phyloP scores from a whole-genome alignment of 768 basidiomycete species.

The Termitomyces sp. region DNA sequence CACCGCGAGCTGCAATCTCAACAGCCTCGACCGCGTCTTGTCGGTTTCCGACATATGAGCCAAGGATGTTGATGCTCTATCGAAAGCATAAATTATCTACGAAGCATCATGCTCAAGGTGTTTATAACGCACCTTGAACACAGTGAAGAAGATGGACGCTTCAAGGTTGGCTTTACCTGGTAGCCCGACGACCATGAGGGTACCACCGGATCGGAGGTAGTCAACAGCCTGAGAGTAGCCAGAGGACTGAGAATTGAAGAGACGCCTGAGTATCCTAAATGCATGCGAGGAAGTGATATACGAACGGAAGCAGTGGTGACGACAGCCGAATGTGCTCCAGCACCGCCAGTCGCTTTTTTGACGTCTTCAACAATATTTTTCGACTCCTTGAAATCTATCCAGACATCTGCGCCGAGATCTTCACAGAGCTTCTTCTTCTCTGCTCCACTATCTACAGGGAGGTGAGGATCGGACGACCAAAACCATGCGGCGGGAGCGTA shows the following conservation, averaged over 20 bases:
- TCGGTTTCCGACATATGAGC: conserved; percentile 62
- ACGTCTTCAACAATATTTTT: conserved; percentile 65
- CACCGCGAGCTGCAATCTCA: conserved; percentile 64
- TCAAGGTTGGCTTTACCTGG: conserved; percentile 56
- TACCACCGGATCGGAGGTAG: conserved; percentile 70
- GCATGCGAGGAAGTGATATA: not conserved
- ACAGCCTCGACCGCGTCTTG: conserved; percentile 83
- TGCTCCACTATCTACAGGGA: not conserved
- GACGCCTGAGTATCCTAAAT: not conserved
- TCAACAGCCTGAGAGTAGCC: conserved; percentile 56
- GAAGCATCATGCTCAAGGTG: conserved; percentile 4
- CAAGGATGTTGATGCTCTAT: conserved; percentile 49
- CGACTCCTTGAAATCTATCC: conserved; percentile 72
- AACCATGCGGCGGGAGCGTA: conserved; percentile 11
- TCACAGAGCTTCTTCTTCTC: conserved; percentile 8
- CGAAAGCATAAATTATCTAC: conserved; percentile 14
- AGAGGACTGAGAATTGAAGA: conserved; percentile 17
- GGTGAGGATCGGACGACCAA: not conserved
- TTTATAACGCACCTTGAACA: conserved; percentile 39
- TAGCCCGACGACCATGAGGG: conserved; percentile 75
- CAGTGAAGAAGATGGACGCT: conserved; percentile 69
- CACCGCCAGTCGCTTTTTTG: conserved; percentile 54
- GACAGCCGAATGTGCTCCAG: conserved; percentile 67
- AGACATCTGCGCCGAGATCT: conserved; percentile 46
- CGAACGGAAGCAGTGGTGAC: conserved; percentile 51